phyloP scores from a whole-genome alignment of 2,329 filamentous ascomycete genomes.

The Iodosphaeria phyllophila region DNA sequence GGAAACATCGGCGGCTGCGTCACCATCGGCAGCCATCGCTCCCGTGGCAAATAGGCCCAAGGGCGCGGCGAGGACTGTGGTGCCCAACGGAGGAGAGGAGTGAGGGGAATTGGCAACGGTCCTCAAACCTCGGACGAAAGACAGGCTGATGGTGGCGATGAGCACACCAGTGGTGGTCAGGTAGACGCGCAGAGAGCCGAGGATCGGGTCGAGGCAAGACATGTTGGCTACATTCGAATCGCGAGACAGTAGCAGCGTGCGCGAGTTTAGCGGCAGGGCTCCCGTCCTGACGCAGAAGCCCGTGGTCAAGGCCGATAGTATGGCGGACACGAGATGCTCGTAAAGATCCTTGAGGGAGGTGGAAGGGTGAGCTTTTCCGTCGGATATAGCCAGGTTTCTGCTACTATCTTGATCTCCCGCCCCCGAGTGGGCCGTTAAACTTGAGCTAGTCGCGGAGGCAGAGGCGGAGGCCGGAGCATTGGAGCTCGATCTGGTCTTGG shows the following conservation, averaged over 20 bases:
- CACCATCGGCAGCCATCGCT: conserved; percentile 15
- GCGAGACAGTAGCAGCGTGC: conserved; percentile 27
- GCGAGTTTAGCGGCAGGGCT: conserved; percentile 32
- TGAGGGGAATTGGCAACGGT: conserved; percentile 25
- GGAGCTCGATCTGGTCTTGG: conserved; percentile 20
- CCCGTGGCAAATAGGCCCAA: conserved; percentile 29
- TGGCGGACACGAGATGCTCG: conserved; percentile 33
- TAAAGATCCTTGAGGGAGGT: conserved; percentile 26
- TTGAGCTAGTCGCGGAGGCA: conserved; percentile 22
- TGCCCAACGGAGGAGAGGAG: conserved; percentile 20
- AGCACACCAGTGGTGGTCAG: conserved; percentile 36
- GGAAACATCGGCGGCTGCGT: conserved; percentile 15
- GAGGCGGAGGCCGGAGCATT: conserved; percentile 24
- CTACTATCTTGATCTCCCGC: not conserved
- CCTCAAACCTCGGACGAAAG: conserved; percentile 26
- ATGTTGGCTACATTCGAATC: conserved; percentile 12
- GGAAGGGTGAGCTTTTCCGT: conserved; percentile 15
- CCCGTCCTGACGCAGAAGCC: conserved; percentile 27
- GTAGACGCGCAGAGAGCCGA: conserved; percentile 33
- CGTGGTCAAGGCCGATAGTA: conserved; percentile 28
- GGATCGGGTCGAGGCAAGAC: too few species aligned
- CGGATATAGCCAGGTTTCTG: conserved; percentile 6
- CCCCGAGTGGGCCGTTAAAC: not conserved
- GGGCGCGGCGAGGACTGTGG: conserved; percentile 33
- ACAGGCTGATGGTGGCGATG: conserved; percentile 28